A percentile compares a stretch with the other conserved stretches of the same genome.
phyloP scores from a whole-genome alignment of 495 filamentous ascomycete genomes.

The Penicillium lagena region DNA sequence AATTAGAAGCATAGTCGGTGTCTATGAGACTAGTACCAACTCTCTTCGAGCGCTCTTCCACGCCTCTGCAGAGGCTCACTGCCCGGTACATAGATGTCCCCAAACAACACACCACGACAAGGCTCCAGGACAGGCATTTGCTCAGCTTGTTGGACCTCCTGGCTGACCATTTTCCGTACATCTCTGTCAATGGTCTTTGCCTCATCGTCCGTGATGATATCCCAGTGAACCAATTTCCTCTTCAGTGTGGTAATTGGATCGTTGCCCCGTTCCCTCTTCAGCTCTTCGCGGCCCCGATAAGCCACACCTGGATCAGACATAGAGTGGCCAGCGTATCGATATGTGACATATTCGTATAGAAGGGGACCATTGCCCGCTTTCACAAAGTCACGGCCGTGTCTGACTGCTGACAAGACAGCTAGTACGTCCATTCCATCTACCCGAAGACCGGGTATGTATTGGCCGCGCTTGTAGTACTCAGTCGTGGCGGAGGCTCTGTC shows the following conservation, averaged over 20 bases:
- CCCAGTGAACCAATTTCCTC: conserved; percentile 84
- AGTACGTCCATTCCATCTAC: conserved; percentile 96
- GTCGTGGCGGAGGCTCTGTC: conserved; percentile 79
- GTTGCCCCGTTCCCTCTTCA: conserved; percentile 77
- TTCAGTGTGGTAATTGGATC: conserved; percentile 89
- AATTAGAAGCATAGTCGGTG: neutral
- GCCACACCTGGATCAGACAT: conserved; percentile 95
- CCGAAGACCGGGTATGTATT: conserved; percentile 93
- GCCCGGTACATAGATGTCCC: conserved; percentile 89
- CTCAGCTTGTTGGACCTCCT: conserved; percentile 77
- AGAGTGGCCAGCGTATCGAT: conserved; percentile 90
- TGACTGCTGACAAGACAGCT: conserved; percentile 79
- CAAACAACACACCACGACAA: conserved; percentile 66
- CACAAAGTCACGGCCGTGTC: conserved; percentile 76
- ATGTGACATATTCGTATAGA: conserved; percentile 89
- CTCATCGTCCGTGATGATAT: conserved; percentile 78
- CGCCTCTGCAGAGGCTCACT: conserved; percentile 53
- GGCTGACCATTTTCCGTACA: conserved; percentile 66
- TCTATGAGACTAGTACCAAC: conserved; percentile 5
- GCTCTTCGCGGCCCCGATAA: conserved; percentile 90
- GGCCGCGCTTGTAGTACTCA: conserved; percentile 96
- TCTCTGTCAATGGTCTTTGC: conserved; percentile 84
- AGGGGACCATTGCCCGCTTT: conserved; percentile 71
- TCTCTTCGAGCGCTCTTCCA: conserved; percentile 17
- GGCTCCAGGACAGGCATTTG: conserved; percentile 69